Percentiles rank a stretch among this genome's conserved stretches.
These are phyloP conservation scores for Ophioceras dolichostomum DNA, from an alignment of 2,329 filamentous ascomycete genomes.

Conservation along the genomic window DNA sequence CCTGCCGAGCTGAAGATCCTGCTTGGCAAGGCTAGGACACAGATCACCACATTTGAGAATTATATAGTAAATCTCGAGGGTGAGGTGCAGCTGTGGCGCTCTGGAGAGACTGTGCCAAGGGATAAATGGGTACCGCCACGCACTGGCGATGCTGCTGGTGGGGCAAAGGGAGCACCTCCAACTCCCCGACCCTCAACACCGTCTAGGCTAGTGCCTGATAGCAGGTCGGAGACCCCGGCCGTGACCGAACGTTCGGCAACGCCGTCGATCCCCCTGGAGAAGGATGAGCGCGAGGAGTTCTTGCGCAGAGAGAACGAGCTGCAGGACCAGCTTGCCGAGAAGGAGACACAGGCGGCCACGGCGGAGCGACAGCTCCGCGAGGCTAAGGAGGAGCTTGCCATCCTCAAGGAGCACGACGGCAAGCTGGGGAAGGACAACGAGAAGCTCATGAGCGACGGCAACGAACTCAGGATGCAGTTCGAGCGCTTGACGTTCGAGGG, in stretches of 20 bases:
- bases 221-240: constrained; percentile 47
- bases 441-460: constrained; percentile 69
- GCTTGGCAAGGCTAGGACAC: constrained; percentile 82
- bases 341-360: constrained; percentile 67
- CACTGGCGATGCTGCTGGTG: constrained; percentile 1
- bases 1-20: constrained; percentile 88
- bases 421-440: constrained; percentile 86
- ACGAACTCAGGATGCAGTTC: constrained; percentile 91
- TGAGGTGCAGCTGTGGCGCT: constrained; percentile 79
- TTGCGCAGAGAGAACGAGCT: constrained; percentile 90
- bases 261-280: constrained; percentile 78
- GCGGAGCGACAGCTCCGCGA: constrained; percentile 73
- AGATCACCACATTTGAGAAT: constrained; percentile 76
- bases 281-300: constrained; percentile 95
- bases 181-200: constrained; percentile 42
- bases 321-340: constrained; percentile 91
- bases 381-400: constrained; percentile 72
- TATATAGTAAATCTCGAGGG: constrained; percentile 77
- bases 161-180: constrained; percentile 30
- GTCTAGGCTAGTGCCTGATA: constrained; percentile 39
- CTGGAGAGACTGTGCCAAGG: constrained; percentile 76
- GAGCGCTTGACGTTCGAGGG: constrained; percentile 92
- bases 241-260: constrained; percentile 76
- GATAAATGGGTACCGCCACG: constrained; percentile 69
- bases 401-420: constrained; percentile 75